A percentile compares a stretch with the other conserved stretches of the same genome.
phyloP scores from a whole-genome alignment of 306 rosid genomes.

The Astragalus glycyphyllos region DNA sequence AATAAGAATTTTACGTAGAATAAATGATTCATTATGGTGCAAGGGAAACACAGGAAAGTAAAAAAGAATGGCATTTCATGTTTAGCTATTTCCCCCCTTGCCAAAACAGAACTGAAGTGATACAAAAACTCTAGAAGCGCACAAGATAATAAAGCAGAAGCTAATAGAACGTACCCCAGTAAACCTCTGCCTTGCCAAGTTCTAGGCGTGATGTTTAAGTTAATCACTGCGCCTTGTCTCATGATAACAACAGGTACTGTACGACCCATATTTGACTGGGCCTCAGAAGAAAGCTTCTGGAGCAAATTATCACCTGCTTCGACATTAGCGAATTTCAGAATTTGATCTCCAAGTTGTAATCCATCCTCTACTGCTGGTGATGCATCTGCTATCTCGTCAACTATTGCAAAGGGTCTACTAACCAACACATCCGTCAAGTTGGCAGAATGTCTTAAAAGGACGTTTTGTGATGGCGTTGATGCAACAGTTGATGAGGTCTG shows the following conservation, averaged over 20 bases:
- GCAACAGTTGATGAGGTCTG: conserved; percentile 52
- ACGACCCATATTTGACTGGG: conserved; percentile 63
- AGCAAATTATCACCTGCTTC: conserved; percentile 81
- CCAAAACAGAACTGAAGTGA: conserved; percentile 28
- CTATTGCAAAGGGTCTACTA: conserved; percentile 81
- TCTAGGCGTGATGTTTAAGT: conserved; percentile 79
- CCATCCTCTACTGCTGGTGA: conserved; percentile 96
- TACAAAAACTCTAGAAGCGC: background rate
- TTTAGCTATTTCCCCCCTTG: conserved; percentile 10
- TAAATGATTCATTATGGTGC: conserved; percentile 4
- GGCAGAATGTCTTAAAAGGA: conserved; percentile 47
- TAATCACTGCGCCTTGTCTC: conserved; percentile 80
- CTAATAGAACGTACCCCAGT: conserved; percentile 73
- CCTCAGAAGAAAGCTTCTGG: conserved; percentile 76
- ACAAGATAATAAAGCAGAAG: conserved; percentile 30
- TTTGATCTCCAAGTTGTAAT: conserved; percentile 90
- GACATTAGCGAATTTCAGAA: conserved; percentile 79
- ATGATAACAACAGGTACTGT: conserved; percentile 61
- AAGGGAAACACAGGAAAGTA: conserved; percentile 6
- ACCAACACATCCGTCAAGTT: conserved; percentile 61
- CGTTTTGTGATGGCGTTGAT: conserved; percentile 53
- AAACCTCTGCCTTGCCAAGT: conserved; percentile 94
- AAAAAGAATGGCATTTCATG: conserved; percentile 6
- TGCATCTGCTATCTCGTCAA: conserved; percentile 85
- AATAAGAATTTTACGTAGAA: conserved; percentile 27